Percentiles rank a stretch among this genome's conserved stretches.
Evolutionary conservation across 345 rosid genomes (phyloP).

Genomic region (Luvunga scandens): DNA sequence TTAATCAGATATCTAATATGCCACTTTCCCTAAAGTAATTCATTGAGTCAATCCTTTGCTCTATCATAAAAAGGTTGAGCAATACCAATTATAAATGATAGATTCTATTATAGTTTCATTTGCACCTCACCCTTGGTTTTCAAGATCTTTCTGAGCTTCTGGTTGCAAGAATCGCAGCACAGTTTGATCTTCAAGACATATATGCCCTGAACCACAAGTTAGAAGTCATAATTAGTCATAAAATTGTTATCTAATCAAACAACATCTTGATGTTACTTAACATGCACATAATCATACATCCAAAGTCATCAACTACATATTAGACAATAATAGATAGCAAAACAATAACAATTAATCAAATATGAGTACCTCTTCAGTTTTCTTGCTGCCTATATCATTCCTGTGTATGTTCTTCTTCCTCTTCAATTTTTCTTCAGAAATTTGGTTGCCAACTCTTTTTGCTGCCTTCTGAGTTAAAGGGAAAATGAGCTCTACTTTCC

Average conservation of each 20-base stretch:
- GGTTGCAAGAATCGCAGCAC: conserved; percentile 10
- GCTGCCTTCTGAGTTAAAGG: neutral
- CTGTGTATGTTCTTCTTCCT: neutral
- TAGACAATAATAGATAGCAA: neutral
- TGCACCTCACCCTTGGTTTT: neutral
- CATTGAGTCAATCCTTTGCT: neutral
- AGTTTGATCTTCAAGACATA: conserved; percentile 4
- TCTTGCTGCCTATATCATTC: neutral
- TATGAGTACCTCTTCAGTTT: conserved; percentile 3
- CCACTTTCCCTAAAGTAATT: neutral
- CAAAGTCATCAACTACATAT: neutral
- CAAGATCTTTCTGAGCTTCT: neutral
- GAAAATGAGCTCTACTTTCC: conserved; percentile 1
- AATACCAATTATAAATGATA: neutral
- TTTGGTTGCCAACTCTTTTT: neutral
- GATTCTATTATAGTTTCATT: neutral
- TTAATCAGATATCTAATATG: neutral
- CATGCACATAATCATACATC: neutral
- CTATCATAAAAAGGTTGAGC: neutral
- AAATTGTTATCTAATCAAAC: neutral
- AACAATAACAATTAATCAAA: neutral
- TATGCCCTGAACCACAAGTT: neutral
- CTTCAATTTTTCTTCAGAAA: neutral
- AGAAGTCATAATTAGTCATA: neutral
- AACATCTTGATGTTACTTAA: neutral